Base-by-base conservation (phyloP, 805 yeast genomes). In the Teunomyces stri region DNA sequence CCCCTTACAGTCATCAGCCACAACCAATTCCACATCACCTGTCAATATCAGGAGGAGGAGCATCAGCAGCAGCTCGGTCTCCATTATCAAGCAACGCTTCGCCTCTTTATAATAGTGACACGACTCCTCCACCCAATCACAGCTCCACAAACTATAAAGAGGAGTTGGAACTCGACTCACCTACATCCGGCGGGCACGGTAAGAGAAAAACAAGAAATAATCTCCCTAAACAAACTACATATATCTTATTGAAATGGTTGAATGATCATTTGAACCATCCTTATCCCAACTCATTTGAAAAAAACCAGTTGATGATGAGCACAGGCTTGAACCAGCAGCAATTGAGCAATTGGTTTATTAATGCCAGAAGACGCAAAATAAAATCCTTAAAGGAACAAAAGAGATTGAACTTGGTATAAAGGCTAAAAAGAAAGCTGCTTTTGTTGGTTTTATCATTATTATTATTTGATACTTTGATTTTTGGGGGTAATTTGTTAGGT, bases 261-360 rank as follows among this genome's bases (percentile, higher is more conserved):
- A 70, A 81, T 48, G 80, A 80, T 31, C 91, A 88, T 62, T 68
- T 87, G 55, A 81, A 83, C 51, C 87, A 87, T 58, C 96, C 96
- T 11, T 88, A 88, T 63, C 96, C 96, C 2, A 85, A 87, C 45
- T 86, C 86, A 45, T 79, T 81, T 41, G 96, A 88, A 57, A 88
- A 89, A 69, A 75, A 79, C 51, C 81, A 80, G 57, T 72, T 88
- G 46, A 78, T 86, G 75, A 72, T 75, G 54, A 75, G 78, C 60
- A 88, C 96, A 0, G 92, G 94, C 0, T 74, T 88, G 60, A 85
- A 88, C 52, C 82, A 85, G 64, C 89, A 86, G 51, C 96, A 88
- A 65, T 75, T 88, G 51, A 78, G 87, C 54, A 89, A 88, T 61
- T 88, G 96, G 96, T 88, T 88, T 58, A 89, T 88, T 59, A 88